phyloP scores from a whole-genome alignment of 75 land plant species.

The Pseudotsuga menziesii region DNA sequence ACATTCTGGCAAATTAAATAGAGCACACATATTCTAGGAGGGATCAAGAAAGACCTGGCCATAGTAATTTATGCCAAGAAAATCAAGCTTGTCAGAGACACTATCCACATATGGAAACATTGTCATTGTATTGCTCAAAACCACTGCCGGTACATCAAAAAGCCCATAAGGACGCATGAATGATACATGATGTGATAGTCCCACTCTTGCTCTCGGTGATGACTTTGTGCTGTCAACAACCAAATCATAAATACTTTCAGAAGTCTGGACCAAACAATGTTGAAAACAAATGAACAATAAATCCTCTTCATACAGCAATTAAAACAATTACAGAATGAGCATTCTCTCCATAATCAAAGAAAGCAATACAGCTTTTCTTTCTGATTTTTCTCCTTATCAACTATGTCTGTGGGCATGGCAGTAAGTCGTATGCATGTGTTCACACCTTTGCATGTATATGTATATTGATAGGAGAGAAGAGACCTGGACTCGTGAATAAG shows the following conservation, averaged over 20 bases:
- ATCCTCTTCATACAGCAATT: constrained; percentile 2
- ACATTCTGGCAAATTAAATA: not conserved
- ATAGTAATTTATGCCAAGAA: constrained; percentile 94
- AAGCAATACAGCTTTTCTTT: not conserved
- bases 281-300: not conserved
- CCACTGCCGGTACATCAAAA: constrained; percentile 82
- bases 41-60: constrained; percentile 69
- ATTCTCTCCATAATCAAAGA: constrained; percentile 3
- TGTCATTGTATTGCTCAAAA: constrained; percentile 71
- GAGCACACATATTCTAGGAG: not conserved
- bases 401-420: not conserved
- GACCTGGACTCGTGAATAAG: constrained; percentile 83
- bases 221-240: constrained; percentile 28
- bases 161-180: constrained; percentile 97
- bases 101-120: constrained; percentile 80
- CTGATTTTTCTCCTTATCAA: not conserved
- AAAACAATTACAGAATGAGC: not conserved
- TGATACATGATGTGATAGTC: constrained; percentile 97
- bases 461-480: not conserved
- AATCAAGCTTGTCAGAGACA: constrained; percentile 80
- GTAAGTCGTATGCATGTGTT: not conserved
- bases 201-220: constrained; percentile 47
- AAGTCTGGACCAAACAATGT: not conserved
- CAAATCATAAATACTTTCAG: constrained; percentile 5
- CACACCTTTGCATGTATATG: not conserved